A percentile compares a stretch with the other conserved stretches of the same genome.
Conservation (phyloP, 176 grass and related monocot genomes). For the Eragrostis curvula region DNA sequence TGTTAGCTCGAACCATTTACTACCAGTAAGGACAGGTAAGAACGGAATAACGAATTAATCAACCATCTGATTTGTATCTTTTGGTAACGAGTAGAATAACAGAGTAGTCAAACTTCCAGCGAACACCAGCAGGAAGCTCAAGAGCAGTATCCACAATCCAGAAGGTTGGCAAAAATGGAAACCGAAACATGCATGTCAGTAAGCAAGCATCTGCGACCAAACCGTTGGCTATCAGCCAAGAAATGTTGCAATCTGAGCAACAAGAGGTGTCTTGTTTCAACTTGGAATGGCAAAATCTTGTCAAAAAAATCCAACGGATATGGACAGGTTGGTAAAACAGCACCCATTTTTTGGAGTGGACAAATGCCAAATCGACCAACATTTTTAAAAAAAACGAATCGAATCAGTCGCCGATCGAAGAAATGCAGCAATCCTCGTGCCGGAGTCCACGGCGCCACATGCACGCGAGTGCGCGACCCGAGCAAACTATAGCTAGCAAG, state of each 20-base stretch:
- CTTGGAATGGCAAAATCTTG: not conserved
- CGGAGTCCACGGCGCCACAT: conserved; percentile 46
- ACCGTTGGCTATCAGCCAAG: conserved; percentile 10
- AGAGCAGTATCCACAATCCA: not conserved
- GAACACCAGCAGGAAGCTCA: not conserved
- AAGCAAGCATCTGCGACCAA: conserved; percentile 1
- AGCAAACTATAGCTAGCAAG: conserved; percentile 14
- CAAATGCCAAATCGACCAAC: conserved; percentile 10
- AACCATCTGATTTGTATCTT: not conserved
- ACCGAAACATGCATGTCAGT: not conserved
- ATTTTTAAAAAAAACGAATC: not conserved
- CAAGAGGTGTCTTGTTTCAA: not conserved
- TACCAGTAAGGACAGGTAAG: not conserved
- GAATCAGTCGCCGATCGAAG: conserved; percentile 27
- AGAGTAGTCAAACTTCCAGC: not conserved
- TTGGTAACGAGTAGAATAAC: not conserved
- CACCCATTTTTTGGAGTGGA: conserved; percentile 28
- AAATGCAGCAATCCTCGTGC: not conserved
- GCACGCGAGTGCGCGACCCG: not conserved
- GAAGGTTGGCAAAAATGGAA: not conserved
- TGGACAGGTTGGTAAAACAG: conserved; percentile 4
- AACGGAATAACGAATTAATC: not conserved
- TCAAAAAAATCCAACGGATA: not conserved
- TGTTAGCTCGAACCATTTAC: not conserved
- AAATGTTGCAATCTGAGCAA: conserved; percentile 20